A percentile compares a stretch with the other conserved stretches of the same genome.
Conservation (phyloP, 31 red algal genomes). For the Asparagopsis taxiformis region DNA sequence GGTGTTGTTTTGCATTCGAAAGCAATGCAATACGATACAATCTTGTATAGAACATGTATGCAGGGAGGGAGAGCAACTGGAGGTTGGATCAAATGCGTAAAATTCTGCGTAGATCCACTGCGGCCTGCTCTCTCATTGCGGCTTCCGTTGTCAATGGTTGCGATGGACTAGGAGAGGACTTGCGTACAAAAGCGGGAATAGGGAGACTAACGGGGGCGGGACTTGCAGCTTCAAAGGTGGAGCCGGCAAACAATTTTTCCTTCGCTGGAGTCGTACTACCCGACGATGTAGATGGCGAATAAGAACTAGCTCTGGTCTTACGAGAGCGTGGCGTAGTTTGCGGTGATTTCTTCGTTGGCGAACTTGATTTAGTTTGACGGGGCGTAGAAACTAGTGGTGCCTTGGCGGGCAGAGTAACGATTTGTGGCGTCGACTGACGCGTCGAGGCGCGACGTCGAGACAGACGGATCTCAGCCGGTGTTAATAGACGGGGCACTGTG, state of each 20-base stretch:
- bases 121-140: neutral
- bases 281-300: neutral
- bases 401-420: neutral
- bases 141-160: neutral
- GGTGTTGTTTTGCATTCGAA: too few species aligned
- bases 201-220: conserved; percentile 36
- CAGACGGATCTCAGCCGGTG: conserved; percentile 33
- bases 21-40: too few species aligned
- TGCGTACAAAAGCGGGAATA: conserved; percentile 38
- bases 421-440: neutral
- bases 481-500: conserved; percentile 6
- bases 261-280: neutral
- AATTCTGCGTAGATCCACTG: neutral
- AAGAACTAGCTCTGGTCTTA: neutral
- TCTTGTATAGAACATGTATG: too few species aligned
- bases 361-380: neutral
- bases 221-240: conserved; percentile 45
- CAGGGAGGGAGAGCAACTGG: too few species aligned
- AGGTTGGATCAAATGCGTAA: neutral
- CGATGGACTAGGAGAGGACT: conserved; percentile 2
- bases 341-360: neutral
- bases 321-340: neutral
- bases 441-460: neutral
- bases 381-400: neutral
- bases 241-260: conserved; percentile 34